Evolutionary conservation across 202 grass and related monocot genomes (phyloP).

Genomic region (Carex arenaria): DNA sequence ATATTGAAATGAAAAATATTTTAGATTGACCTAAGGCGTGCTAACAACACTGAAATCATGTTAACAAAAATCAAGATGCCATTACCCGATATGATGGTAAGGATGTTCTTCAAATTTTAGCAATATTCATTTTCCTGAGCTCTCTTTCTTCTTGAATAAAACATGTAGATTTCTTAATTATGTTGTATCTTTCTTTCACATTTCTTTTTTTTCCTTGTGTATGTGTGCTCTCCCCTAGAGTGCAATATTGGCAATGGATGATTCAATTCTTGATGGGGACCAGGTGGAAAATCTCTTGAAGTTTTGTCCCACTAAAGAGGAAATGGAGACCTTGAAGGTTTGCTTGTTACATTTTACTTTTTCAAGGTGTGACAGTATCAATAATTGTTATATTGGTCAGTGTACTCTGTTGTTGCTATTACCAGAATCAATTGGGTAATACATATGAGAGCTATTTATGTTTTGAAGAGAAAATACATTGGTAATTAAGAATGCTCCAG

Average conservation of each 20-base stretch:
- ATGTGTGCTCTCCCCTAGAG: constrained; percentile 32
- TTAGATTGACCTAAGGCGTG: constrained; percentile 76
- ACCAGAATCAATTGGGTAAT: neutral
- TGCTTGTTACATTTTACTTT: constrained; percentile 22
- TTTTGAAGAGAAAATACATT: neutral
- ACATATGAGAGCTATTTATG: neutral
- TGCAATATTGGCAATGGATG: constrained; percentile 81
- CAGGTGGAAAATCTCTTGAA: constrained; percentile 93
- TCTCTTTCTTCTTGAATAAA: constrained; percentile 18
- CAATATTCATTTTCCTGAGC: neutral
- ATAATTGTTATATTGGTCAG: neutral
- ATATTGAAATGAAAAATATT: constrained; percentile 23
- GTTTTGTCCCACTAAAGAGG: constrained; percentile 97
- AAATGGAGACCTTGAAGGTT: constrained; percentile 98
- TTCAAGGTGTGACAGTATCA: neutral
- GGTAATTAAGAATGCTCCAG: neutral
- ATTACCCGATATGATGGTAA: constrained; percentile 87
- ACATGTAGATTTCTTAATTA: neutral
- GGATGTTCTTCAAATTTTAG: constrained; percentile 16
- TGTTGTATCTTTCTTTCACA: constrained; percentile 11
- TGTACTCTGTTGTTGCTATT: neutral
- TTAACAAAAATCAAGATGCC: constrained; percentile 99
- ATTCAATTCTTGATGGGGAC: constrained; percentile 86
- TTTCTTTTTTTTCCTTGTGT: neutral
- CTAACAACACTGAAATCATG: constrained; percentile 99